Conservation (phyloP, 495 filamentous ascomycete species). For the Tuber brumale region DNA sequence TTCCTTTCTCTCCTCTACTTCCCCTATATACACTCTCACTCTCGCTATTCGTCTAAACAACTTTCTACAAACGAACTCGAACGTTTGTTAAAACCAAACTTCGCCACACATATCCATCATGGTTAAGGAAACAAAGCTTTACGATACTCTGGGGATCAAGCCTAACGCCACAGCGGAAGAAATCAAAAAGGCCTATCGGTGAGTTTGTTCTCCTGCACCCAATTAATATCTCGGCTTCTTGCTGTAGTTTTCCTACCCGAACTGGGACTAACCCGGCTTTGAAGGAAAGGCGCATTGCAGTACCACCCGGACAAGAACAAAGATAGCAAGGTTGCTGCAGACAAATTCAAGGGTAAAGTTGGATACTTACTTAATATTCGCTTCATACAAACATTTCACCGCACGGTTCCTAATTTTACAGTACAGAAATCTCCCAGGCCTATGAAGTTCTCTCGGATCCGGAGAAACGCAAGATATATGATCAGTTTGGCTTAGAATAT, state of each 20-base stretch:
- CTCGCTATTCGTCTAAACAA: constrained; percentile 9
- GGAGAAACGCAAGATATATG: constrained; percentile 93
- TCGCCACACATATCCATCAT: constrained; percentile 48
- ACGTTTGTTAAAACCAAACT: constrained; percentile 1
- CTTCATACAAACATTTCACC: not conserved
- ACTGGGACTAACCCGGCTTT: constrained; percentile 13
- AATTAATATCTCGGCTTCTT: constrained; percentile 6
- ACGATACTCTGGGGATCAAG: constrained; percentile 68
- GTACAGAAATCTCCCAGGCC: constrained; percentile 78
- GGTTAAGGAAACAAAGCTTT: constrained; percentile 83
- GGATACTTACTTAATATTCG: constrained; percentile 7
- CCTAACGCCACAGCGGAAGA: constrained; percentile 80
- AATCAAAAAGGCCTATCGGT: constrained; percentile 95
- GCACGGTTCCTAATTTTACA: constrained; percentile 20
- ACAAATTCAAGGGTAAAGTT: constrained; percentile 72
- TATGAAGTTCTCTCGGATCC: constrained; percentile 97
- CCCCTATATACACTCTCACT: not conserved
- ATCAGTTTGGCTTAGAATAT: constrained; percentile 90
- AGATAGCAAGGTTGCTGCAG: constrained; percentile 70
- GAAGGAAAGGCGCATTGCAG: constrained; percentile 83
- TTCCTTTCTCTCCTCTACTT: not conserved
- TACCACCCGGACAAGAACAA: constrained; percentile 97
- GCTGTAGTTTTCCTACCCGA: constrained; percentile 5
- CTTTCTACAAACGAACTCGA: constrained; percentile 10
- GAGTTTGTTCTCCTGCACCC: constrained; percentile 42